Conservation (phyloP, 148 eudicot genomes). For the Spergularia bocconei region DNA sequence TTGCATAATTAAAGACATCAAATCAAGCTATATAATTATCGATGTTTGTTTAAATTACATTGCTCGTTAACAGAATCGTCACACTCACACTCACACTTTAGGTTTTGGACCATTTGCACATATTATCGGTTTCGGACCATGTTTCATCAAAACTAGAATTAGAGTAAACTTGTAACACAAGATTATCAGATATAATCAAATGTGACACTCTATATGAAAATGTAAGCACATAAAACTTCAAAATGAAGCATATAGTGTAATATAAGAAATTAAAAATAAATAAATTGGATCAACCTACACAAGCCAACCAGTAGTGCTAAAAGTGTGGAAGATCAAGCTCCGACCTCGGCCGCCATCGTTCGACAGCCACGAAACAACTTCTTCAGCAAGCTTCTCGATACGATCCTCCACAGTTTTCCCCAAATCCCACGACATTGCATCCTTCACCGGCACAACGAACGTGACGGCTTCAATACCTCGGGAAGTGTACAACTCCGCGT, state of each 20-base stretch:
- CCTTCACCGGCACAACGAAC: slow-evolving; percentile 64
- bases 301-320: slow-evolving; percentile 98
- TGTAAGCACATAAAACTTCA: not conserved
- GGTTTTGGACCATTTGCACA: too few relatives aligned
- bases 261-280: not conserved
- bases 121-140: too few relatives aligned
- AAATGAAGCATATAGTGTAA: not conserved
- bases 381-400: slow-evolving; percentile 36
- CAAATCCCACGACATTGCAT: slow-evolving; percentile 63
- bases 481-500: slow-evolving; percentile 60
- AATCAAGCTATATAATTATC: too few relatives aligned
- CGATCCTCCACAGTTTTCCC: slow-evolving; percentile 61
- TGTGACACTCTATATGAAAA: not conserved
- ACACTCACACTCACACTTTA: too few relatives aligned
- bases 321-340: slow-evolving; percentile 78
- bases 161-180: too few relatives aligned
- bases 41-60: too few relatives aligned
- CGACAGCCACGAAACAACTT: slow-evolving; percentile 65
- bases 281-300: slow-evolving; percentile 58
- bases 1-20: too few relatives aligned
- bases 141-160: too few relatives aligned
- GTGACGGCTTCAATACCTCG: slow-evolving; percentile 61
- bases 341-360: slow-evolving; percentile 45
- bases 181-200: too few relatives aligned
- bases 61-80: too few relatives aligned